Evolutionary conservation across 2,329 filamentous ascomycete species (phyloP), one percentile per base, ranked within the genome.

Genomic region (Pseudocercospora vitis): DNA sequence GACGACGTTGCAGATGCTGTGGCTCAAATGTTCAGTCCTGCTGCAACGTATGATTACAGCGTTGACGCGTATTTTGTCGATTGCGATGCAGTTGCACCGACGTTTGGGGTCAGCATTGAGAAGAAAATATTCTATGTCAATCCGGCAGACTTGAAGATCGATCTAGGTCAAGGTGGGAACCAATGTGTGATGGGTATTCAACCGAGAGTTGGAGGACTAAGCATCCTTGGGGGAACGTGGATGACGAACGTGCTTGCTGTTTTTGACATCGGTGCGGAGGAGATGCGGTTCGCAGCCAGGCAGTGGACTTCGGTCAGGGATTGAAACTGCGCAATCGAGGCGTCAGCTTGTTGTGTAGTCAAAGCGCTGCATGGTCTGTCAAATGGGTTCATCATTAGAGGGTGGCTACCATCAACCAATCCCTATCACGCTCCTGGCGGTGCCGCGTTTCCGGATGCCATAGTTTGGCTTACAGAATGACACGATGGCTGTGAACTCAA

Each of bases 211-310:
- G 53, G 64, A 7, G 69, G 65, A 2, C 37, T 71, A 32, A 70
- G 65, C 31, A 73, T 79, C 35, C 57, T 80, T 42, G 78, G 78
- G 0, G 75, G 75, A 48, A 66, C 71, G 3, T 80, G 78, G 57
- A 65, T 78, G 64, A 77, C 76, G 65, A 78, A 77, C 56, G 77
- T 80, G 0, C 64, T 81, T 3, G 68, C 73, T 7, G 76, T 80
- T 1, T 79, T 77, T 64, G 78, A 80, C 67, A 70, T 80, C 53
- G 76, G 75, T 8, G 72, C 68, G 16, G 67, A 67, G 39, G 67
- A 75, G 65, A 73, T 80, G 73, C 65, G 72, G n/a, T 79, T 80
- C 61, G 73, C 76, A 16, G 65, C 65, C 21, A 65, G 68, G 57
- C 52, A 65, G 54, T 68, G 42, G 42, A 16, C 23, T 14, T 45